phyloP scores from a whole-genome alignment of 352 stramenopile genomes.

The Globisporangium middletonii region DNA sequence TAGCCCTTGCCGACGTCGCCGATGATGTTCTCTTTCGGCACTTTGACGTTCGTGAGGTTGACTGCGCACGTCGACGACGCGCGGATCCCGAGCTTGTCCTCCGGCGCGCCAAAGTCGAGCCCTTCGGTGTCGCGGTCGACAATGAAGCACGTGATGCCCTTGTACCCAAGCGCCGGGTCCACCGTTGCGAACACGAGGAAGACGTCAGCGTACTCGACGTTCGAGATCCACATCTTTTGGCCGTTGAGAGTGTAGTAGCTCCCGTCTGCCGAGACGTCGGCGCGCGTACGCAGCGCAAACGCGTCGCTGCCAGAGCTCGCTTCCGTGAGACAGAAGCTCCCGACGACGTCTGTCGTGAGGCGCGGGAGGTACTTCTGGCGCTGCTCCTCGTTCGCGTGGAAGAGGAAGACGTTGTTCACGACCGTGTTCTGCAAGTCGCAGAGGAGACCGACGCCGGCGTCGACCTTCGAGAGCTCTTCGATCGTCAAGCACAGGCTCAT shows the following conservation, averaged over 20 bases:
- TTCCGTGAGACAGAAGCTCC: conserved; percentile 95
- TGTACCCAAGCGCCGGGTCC: conserved; percentile 85
- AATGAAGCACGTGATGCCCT: conserved; percentile 95
- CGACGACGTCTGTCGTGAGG: conserved; percentile 70
- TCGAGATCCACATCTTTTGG: conserved; percentile 95
- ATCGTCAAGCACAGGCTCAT: conserved; percentile 93
- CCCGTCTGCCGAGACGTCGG: conserved; percentile 73
- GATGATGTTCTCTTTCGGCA: conserved; percentile 84
- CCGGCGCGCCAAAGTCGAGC: conserved; percentile 81
- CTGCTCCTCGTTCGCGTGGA: conserved; percentile 64
- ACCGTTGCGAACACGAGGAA: conserved; percentile 94
- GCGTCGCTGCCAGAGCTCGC: conserved; percentile 92
- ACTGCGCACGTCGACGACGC: conserved; percentile 92
- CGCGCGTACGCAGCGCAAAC: conserved; percentile 92
- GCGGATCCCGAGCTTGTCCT: conserved; percentile 94
- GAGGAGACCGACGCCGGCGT: conserved; percentile 92
- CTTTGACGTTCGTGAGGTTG: conserved; percentile 88
- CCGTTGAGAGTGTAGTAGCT: conserved; percentile 92
- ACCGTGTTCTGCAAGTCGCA: conserved; percentile 94
- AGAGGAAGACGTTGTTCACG: conserved; percentile 92
- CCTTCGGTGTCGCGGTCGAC: conserved; percentile 86
- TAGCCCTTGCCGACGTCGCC: conserved; percentile 88
- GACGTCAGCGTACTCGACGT: conserved; percentile 88
- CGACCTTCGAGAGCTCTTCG: conserved; percentile 93
- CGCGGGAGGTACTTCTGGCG: conserved; percentile 76